Percentiles rank a stretch among this genome's conserved stretches.
Conservation (phyloP, 177 flowering plant species). For the Vitis hybrid region DNA sequence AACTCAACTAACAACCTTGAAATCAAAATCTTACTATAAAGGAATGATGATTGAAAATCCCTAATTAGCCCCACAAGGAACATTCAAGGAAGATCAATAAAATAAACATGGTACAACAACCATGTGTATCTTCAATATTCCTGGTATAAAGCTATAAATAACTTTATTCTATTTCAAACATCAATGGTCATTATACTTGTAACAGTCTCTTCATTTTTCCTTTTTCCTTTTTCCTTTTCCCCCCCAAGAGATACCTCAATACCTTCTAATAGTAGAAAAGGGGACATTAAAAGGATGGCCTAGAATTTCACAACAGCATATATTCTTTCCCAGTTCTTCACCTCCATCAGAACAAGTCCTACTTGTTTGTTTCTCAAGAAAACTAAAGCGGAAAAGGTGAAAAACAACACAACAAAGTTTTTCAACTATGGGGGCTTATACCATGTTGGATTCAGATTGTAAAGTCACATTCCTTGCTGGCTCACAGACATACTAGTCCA, state of each 20-base stretch:
- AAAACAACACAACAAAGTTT: not conserved
- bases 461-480: too few relatives aligned
- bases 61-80: too few relatives aligned
- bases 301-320: conserved; percentile 15
- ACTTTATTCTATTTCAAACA: not conserved
- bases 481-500: too few relatives aligned
- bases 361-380: not conserved
- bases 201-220: not conserved
- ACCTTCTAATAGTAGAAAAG: conserved; percentile 11
- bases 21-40: too few relatives aligned
- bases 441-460: too few relatives aligned
- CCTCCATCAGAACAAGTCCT: conserved; percentile 8
- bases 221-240: conserved; percentile 6
- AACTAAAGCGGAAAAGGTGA: not conserved
- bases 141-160: not conserved
- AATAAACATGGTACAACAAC: too few relatives aligned
- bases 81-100: too few relatives aligned
- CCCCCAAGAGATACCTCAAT: conserved; percentile 16
- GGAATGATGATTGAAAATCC: too few relatives aligned
- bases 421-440: too few relatives aligned
- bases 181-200: not conserved
- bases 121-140: too few relatives aligned
- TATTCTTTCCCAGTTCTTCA: conserved; percentile 12
- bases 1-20: too few relatives aligned
- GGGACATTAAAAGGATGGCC: conserved; percentile 14